Percentiles rank a stretch among this genome's conserved stretches.
phyloP scores from a whole-genome alignment of 2,329 filamentous ascomycete genomes.

The Nannizzia gypsea region DNA sequence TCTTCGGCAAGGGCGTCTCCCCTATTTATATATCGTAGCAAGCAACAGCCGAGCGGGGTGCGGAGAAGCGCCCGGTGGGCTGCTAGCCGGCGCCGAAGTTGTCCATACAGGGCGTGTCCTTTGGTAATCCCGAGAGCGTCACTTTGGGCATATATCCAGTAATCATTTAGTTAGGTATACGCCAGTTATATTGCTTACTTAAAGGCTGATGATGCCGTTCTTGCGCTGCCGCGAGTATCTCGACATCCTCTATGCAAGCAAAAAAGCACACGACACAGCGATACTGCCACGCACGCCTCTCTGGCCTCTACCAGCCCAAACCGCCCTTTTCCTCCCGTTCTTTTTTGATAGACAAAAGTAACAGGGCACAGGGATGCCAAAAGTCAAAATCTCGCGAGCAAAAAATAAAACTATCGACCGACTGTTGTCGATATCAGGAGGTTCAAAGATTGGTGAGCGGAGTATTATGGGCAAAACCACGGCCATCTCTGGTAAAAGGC shows the following conservation, averaged over 20 bases:
- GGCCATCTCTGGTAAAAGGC: slow-evolving; percentile 72
- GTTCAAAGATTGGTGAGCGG: slow-evolving; percentile 51
- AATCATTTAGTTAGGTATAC: too few species aligned
- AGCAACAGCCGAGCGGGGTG: not conserved
- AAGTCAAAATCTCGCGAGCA: slow-evolving; percentile 12
- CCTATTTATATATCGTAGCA: slow-evolving; percentile 7
- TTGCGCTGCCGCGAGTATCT: too few species aligned
- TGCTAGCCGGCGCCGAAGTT: not conserved
- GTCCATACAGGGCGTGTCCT: not conserved
- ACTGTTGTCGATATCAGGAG: slow-evolving; percentile 30
- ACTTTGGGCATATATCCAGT: too few species aligned
- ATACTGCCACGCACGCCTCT: not conserved
- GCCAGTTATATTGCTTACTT: too few species aligned
- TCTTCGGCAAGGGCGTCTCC: too few species aligned
- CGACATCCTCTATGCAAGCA: too few species aligned
- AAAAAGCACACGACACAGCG: not conserved
- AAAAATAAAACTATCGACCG: slow-evolving; percentile 30
- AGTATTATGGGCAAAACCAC: slow-evolving; percentile 51
- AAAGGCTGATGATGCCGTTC: too few species aligned
- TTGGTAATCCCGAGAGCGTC: too few species aligned
- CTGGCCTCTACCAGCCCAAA: not conserved
- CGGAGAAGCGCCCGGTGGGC: slow-evolving; percentile 8
- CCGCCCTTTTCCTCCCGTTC: not conserved
- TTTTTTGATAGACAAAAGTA: not conserved
- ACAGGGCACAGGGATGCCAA: too few species aligned